A percentile compares a stretch with the other conserved stretches of the same genome.
These are phyloP conservation scores for Paraphysoderma sedebokerense DNA, from an alignment of 371 early-diverging fungal species.

Conservation along the genomic window DNA sequence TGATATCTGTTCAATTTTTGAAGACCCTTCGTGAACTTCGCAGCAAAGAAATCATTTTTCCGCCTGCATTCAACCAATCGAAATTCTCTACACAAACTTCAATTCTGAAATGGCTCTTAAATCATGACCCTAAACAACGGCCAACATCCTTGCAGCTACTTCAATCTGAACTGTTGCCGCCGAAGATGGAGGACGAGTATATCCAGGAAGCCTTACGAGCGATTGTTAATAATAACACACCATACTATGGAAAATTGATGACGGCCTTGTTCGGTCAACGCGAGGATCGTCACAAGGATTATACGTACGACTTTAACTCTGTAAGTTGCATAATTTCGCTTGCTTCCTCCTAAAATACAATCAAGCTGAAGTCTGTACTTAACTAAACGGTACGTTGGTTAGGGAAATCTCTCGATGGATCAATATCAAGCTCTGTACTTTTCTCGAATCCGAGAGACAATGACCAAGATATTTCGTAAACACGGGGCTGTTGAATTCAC, in stretches of 20 bases:
- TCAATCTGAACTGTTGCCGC: slow-evolving; percentile 57
- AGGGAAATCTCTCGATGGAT: slow-evolving; percentile 27
- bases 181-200: slow-evolving; percentile 80
- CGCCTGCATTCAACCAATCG: slow-evolving; percentile 47
- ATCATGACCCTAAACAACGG: slow-evolving; percentile 60
- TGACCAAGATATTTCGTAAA: slow-evolving; percentile 59
- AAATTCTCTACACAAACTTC: slow-evolving; percentile 37
- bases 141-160: slow-evolving; percentile 71
- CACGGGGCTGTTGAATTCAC: slow-evolving; percentile 78
- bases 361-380: background rate
- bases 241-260: slow-evolving; percentile 69
- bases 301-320: slow-evolving; percentile 72
- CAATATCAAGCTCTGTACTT: slow-evolving; percentile 42
- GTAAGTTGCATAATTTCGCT: slow-evolving; percentile 14
- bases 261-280: slow-evolving; percentile 59
- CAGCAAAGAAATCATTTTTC: slow-evolving; percentile 43
- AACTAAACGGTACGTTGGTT: background rate
- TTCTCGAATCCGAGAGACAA: slow-evolving; percentile 48
- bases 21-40: slow-evolving; percentile 35
- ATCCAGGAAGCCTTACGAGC: slow-evolving; percentile 77
- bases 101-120: slow-evolving; percentile 53
- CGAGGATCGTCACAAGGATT: slow-evolving; percentile 69
- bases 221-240: slow-evolving; percentile 74
- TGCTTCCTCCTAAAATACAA: background rate
- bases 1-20: background rate